Conservation (phyloP, 2,329 filamentous ascomycete genomes). For the Aspergillus fumigatiaffinis region DNA sequence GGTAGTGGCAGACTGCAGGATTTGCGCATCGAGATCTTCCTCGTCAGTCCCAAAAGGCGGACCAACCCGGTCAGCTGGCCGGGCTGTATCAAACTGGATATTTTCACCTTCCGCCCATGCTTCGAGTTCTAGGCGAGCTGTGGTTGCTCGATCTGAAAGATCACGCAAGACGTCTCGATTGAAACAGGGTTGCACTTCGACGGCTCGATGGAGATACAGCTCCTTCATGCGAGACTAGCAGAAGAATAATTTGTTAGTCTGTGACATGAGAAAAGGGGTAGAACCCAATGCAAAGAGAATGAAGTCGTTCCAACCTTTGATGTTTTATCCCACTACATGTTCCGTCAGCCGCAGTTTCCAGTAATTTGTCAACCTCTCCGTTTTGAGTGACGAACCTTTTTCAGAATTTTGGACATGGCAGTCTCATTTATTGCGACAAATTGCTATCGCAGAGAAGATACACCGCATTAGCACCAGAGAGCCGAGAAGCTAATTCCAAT, state of each 20-base stretch:
- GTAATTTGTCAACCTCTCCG: slow-evolving; percentile 7
- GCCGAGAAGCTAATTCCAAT: neutral
- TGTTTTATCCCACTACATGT: slow-evolving; percentile 85
- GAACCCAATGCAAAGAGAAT: neutral
- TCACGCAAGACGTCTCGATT: slow-evolving; percentile 96
- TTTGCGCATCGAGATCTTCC: slow-evolving; percentile 80
- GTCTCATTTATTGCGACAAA: slow-evolving; percentile 98
- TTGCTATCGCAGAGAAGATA: slow-evolving; percentile 53
- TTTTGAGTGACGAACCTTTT: slow-evolving; percentile 61
- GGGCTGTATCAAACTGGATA: slow-evolving; percentile 67
- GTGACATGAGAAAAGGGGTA: slow-evolving; percentile 5
- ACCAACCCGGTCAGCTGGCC: slow-evolving; percentile 36
- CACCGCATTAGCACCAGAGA: slow-evolving; percentile 6
- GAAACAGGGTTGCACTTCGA: slow-evolving; percentile 97
- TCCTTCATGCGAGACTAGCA: slow-evolving; percentile 87
- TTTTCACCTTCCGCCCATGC: slow-evolving; percentile 97
- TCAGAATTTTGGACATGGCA: slow-evolving; percentile 96
- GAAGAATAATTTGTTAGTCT: slow-evolving; percentile 28
- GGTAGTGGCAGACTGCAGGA: slow-evolving; percentile 76
- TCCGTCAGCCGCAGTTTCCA: slow-evolving; percentile 16
- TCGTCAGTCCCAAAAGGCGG: slow-evolving; percentile 67
- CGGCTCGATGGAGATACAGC: slow-evolving; percentile 88
- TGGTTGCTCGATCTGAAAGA: slow-evolving; percentile 93
- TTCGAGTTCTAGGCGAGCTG: slow-evolving; percentile 88
- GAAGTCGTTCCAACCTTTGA: slow-evolving; percentile 63